These are phyloP conservation scores for Gaeumannomyces tritici DNA, from an alignment of 2,329 filamentous ascomycete species.

Conservation along the genomic window DNA sequence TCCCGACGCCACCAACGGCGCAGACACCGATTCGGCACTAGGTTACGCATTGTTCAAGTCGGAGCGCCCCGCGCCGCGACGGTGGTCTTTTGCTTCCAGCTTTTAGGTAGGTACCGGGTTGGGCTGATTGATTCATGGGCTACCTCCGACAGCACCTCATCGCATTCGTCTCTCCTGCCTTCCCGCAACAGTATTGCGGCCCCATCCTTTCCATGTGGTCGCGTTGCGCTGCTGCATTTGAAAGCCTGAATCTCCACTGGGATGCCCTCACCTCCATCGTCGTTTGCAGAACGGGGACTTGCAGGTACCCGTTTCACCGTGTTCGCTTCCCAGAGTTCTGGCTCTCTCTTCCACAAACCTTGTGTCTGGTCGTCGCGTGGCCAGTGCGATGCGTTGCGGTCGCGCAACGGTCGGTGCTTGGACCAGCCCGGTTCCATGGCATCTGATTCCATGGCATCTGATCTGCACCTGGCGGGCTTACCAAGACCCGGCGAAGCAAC, in stretches of 20 bases:
- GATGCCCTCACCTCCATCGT: neutral
- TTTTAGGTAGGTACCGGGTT: neutral
- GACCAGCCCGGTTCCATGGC: too few species aligned
- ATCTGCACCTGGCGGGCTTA: neutral
- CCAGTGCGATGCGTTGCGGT: neutral
- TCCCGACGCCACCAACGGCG: neutral
- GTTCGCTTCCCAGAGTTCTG: neutral
- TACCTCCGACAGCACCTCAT: too few species aligned
- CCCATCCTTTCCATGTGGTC: neutral
- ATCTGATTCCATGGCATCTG: too few species aligned
- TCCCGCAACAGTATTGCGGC: neutral
- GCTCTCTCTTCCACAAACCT: neutral
- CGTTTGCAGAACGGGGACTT: neutral
- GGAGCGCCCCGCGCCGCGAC: neutral
- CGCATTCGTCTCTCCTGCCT: neutral
- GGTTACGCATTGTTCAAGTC: neutral
- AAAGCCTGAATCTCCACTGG: neutral
- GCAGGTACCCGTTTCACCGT: neutral
- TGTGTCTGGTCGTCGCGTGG: neutral
- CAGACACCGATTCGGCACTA: neutral
- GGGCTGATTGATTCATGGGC: too few species aligned
- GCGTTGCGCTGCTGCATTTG: neutral
- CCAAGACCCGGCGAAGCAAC: neutral
- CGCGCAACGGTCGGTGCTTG: neutral
- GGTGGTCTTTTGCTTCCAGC: neutral